These are phyloP conservation scores for Ophiostoma sp. DNA, from an alignment of 2,329 filamentous ascomycete species.

Conservation along the genomic window DNA sequence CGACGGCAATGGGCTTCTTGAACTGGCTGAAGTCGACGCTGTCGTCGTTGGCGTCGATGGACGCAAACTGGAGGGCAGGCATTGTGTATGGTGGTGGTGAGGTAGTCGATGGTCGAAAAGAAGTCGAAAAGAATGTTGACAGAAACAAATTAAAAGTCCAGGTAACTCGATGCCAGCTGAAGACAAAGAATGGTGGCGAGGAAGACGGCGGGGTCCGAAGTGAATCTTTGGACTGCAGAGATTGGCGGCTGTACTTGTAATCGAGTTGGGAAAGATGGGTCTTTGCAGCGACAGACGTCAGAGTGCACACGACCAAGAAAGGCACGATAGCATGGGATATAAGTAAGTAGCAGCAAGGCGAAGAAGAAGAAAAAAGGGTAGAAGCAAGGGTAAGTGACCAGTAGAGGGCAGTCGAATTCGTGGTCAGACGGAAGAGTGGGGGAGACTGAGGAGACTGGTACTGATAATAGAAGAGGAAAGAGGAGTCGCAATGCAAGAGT, in stretches of 20 bases:
- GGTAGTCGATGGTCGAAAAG: not conserved
- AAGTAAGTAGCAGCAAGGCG: not conserved
- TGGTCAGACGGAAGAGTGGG: not conserved
- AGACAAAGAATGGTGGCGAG: not conserved
- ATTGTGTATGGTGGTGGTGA: constrained; percentile 18
- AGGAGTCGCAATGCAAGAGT: not conserved
- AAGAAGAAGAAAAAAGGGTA: not conserved
- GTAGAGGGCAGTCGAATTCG: constrained; percentile 8
- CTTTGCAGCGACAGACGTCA: constrained; percentile 1
- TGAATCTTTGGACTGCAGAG: not conserved
- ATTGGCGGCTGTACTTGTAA: constrained; percentile 1
- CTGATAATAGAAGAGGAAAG: not conserved
- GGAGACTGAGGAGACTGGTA: not conserved
- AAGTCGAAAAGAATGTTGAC: not conserved
- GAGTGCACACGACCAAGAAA: not conserved
- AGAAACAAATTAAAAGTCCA: not conserved
- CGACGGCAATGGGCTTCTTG: not conserved
- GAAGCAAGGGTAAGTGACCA: constrained; percentile 7
- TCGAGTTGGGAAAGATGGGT: not conserved
- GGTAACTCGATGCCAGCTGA: not conserved
- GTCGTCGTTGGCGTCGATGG: constrained; percentile 27
- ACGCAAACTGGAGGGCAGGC: constrained; percentile 25
- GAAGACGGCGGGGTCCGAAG: constrained; percentile 15
- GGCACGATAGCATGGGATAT: not conserved
- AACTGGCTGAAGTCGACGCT: constrained; percentile 25